A percentile compares a stretch with the other conserved stretches of the same genome.
phyloP scores from a whole-genome alignment of 2,329 filamentous ascomycete species.

The Fusarium ambrosium region DNA sequence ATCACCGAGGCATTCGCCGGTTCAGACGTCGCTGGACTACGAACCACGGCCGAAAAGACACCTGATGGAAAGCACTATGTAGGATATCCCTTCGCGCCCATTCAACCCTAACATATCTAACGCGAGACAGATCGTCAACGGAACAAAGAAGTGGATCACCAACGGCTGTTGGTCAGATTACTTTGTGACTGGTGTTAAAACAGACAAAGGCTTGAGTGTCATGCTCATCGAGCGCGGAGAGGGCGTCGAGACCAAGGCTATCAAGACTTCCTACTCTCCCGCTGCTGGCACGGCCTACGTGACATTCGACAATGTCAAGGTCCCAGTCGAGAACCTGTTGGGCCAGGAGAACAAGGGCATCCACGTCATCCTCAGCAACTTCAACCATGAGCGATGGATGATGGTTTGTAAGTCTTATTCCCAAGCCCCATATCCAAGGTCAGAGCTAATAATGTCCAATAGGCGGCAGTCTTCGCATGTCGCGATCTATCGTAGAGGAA shows the following conservation, averaged over 20 bases:
- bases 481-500: slow-evolving; percentile 81
- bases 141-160: slow-evolving; percentile 89
- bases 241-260: slow-evolving; percentile 80
- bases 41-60: slow-evolving; percentile 83
- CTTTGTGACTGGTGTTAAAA: slow-evolving; percentile 85
- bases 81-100: slow-evolving; percentile 51
- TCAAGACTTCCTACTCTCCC: slow-evolving; percentile 86
- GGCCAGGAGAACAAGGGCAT: slow-evolving; percentile 90
- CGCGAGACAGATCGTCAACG: slow-evolving; percentile 67
- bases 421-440: not conserved
- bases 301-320: slow-evolving; percentile 89
- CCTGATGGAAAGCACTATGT: slow-evolving; percentile 80
- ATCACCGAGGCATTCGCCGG: slow-evolving; percentile 92
- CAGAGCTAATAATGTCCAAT: slow-evolving; percentile 22
- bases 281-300: slow-evolving; percentile 84
- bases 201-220: slow-evolving; percentile 83
- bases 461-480: slow-evolving; percentile 72
- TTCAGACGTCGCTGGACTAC: slow-evolving; percentile 80
- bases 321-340: slow-evolving; percentile 82
- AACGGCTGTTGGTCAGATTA: slow-evolving; percentile 86
- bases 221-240: slow-evolving; percentile 81
- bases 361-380: slow-evolving; percentile 86
- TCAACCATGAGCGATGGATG: slow-evolving; percentile 88
- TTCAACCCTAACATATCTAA: not conserved
- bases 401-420: slow-evolving; percentile 70